These are phyloP conservation scores for Jamesozyma jinghongensis DNA, from an alignment of 805 yeast species.

Conservation along the genomic window DNA sequence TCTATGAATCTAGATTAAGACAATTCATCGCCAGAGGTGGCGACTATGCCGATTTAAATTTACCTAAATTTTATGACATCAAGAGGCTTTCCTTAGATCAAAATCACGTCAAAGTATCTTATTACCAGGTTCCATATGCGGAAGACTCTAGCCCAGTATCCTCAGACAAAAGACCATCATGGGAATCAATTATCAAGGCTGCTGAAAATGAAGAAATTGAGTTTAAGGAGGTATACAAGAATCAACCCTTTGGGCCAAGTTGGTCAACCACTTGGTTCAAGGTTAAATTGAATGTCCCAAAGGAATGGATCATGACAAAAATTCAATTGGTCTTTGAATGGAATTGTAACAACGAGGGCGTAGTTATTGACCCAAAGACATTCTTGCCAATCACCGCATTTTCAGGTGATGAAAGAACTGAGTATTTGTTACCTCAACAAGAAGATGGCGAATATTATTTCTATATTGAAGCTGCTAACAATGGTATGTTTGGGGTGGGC, in stretches of 20 bases:
- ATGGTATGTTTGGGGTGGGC: conserved; percentile 86
- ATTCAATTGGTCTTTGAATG: conserved; percentile 62
- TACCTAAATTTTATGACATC: conserved; percentile 72
- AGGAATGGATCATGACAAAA: conserved; percentile 34
- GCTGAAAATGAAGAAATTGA: conserved; percentile 24
- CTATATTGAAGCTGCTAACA: conserved; percentile 84
- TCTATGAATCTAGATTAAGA: conserved; percentile 48
- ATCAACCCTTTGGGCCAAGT: conserved; percentile 81
- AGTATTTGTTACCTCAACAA: conserved; percentile 56
- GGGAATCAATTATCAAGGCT: conserved; percentile 21
- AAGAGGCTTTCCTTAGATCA: conserved; percentile 37
- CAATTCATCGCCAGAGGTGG: conserved; percentile 68
- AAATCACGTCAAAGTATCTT: conserved; percentile 47
- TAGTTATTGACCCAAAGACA: conserved; percentile 56
- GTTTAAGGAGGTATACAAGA: conserved; percentile 54
- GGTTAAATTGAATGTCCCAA: conserved; percentile 55
- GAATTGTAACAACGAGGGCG: conserved; percentile 82
- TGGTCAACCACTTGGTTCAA: conserved; percentile 97
- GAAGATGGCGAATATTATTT: conserved; percentile 48
- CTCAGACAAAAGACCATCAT: conserved; percentile 30
- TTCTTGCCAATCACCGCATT: conserved; percentile 71
- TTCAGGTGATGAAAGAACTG: conserved; percentile 74
- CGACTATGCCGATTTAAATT: conserved; percentile 56
- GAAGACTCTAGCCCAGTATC: conserved; percentile 34
- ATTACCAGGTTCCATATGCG: conserved; percentile 62